phyloP scores from a whole-genome alignment of 129 eudicot genomes.

The Apium graveolens region DNA sequence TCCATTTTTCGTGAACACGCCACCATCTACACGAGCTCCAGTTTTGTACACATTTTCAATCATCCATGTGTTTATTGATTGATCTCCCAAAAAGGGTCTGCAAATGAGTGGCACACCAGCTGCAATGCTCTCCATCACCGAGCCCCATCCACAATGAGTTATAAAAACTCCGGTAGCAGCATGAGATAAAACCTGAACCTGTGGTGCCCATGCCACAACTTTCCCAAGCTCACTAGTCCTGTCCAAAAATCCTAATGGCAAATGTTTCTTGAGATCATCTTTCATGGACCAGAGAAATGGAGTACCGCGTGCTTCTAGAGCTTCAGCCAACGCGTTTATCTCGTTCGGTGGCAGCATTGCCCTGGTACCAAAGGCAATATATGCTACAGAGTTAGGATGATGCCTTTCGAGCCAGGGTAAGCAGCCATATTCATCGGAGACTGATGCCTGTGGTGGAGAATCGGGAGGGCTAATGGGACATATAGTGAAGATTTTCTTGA shows the following conservation, averaged over 20 bases:
- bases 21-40: conserved; percentile 44
- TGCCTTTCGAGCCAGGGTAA: conserved; percentile 45
- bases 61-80: conserved; percentile 43
- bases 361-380: conserved; percentile 57
- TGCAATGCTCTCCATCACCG: conserved; percentile 55
- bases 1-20: conserved; percentile 34
- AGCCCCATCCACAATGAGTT: conserved; percentile 75
- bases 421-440: conserved; percentile 35
- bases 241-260: conserved; percentile 39
- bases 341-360: conserved; percentile 45
- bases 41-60: conserved; percentile 44
- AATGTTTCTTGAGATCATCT: conserved; percentile 15
- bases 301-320: conserved; percentile 32
- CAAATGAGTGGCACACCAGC: conserved; percentile 56
- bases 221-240: conserved; percentile 29
- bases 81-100: conserved; percentile 69
- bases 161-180: conserved; percentile 38
- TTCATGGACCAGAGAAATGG: conserved; percentile 63
- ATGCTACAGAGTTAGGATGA: conserved; percentile 36
- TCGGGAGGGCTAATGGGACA: conserved; percentile 38
- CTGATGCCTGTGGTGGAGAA: conserved; percentile 13
- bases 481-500: conserved; percentile 33
- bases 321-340: conserved; percentile 47
- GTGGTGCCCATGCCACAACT: conserved; percentile 78
- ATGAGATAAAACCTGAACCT: conserved; percentile 38